phyloP scores from a whole-genome alignment of 2,329 filamentous ascomycete genomes.

The Penicillium janthinellum region DNA sequence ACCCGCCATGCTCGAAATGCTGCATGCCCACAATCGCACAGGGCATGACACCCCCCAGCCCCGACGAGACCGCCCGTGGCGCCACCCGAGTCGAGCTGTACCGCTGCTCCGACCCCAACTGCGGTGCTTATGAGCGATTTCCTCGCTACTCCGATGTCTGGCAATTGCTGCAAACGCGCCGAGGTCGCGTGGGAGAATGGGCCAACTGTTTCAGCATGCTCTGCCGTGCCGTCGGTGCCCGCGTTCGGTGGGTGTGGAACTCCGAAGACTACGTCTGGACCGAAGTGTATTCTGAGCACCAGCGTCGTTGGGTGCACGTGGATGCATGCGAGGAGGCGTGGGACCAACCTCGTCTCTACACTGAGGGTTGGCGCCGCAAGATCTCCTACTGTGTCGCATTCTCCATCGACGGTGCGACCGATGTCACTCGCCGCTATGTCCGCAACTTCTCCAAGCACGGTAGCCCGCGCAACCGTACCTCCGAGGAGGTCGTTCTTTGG shows the following conservation, averaged over 20 bases:
- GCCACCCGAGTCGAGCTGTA: constrained; percentile 89
- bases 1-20: constrained; percentile 82
- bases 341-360: constrained; percentile 91
- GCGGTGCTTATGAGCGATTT: constrained; percentile 81
- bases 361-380: constrained; percentile 94
- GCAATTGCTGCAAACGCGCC: constrained; percentile 80
- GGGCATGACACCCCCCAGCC: constrained; percentile 80
- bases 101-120: constrained; percentile 75
- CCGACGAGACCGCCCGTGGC: constrained; percentile 86
- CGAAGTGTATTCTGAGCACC: constrained; percentile 92
- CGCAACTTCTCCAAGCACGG: constrained; percentile 58
- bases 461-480: constrained; percentile 73
- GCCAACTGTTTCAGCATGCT: constrained; percentile 99
- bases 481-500: constrained; percentile 87
- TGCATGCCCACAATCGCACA: constrained; percentile 78
- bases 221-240: constrained; percentile 84
- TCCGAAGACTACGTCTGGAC: constrained; percentile 97
- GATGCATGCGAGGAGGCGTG: constrained; percentile 93
- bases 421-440: constrained; percentile 68
- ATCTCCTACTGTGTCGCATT: constrained; percentile 98
- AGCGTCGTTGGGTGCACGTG: constrained; percentile 93
- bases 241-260: constrained; percentile 98
- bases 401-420: constrained; percentile 77
- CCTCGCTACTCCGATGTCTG: constrained; percentile 95
- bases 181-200: constrained; percentile 92